A percentile compares a stretch with the other conserved stretches of the same genome.
phyloP scores from a whole-genome alignment of 495 filamentous ascomycete genomes.

The Barbatosphaeria neglecta region DNA sequence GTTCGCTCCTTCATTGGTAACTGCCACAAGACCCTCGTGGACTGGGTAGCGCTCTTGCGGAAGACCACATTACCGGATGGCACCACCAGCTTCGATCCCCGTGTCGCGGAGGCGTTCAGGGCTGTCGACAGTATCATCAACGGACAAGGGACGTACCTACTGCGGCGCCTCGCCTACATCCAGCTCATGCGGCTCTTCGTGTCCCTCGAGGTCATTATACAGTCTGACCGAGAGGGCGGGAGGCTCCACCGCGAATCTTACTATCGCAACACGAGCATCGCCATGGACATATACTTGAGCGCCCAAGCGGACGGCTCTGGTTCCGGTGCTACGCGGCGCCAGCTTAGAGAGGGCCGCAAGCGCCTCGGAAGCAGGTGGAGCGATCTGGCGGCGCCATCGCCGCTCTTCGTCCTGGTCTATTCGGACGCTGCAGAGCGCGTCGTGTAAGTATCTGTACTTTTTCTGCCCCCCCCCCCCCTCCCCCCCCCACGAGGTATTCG shows the following conservation, averaged over 20 bases:
- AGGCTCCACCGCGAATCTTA: slow-evolving; percentile 1
- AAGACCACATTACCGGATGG: slow-evolving; percentile 4
- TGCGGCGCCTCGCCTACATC: slow-evolving; percentile 6
- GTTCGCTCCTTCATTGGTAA: slow-evolving; percentile 4
- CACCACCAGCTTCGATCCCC: slow-evolving; percentile 6
- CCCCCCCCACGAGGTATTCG: no score
- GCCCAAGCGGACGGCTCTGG: background rate
- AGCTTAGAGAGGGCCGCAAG: background rate
- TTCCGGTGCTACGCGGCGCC: background rate
- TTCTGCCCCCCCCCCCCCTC: no score
- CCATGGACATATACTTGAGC: slow-evolving; percentile 6
- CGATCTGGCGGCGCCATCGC: background rate
- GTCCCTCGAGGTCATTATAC: slow-evolving; percentile 4
- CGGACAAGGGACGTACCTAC: slow-evolving; percentile 1
- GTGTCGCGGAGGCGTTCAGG: slow-evolving; percentile 5
- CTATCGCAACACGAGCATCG: slow-evolving; percentile 4
- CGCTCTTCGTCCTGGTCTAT: background rate
- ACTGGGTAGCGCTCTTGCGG: slow-evolving; percentile 5
- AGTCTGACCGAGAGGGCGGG: slow-evolving; percentile 3
- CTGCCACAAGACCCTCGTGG: slow-evolving; percentile 4
- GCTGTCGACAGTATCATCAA: slow-evolving; percentile 5
- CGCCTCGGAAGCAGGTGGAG: background rate
- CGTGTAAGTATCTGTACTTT: no score
- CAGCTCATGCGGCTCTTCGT: slow-evolving; percentile 5
- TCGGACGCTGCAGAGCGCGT: background rate